Conservation (phyloP, 371 early-diverging fungal genomes). For the Mortierella sp. region DNA sequence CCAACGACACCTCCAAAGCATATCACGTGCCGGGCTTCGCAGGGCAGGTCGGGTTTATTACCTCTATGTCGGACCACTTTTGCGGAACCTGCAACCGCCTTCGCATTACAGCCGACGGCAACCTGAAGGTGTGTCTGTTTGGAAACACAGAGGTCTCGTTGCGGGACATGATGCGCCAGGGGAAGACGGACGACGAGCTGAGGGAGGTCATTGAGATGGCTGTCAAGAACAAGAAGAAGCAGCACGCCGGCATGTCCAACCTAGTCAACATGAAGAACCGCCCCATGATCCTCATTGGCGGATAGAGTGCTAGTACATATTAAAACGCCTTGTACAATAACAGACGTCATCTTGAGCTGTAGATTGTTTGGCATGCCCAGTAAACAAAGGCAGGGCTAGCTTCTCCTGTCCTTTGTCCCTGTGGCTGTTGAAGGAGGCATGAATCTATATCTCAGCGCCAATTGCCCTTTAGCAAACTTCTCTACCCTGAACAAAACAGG, state of each 20-base stretch:
- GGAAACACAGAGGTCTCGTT: slow-evolving; percentile 91
- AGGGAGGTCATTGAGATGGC: slow-evolving; percentile 78
- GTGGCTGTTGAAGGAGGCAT: neutral
- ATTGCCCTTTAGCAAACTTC: neutral
- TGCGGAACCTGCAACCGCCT: slow-evolving; percentile 94
- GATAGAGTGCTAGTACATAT: slow-evolving; percentile 60
- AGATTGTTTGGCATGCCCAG: neutral
- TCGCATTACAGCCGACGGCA: slow-evolving; percentile 95
- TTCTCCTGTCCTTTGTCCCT: neutral
- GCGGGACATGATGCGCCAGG: slow-evolving; percentile 82
- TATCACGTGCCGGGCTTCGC: slow-evolving; percentile 81
- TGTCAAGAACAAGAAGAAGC: slow-evolving; percentile 89
- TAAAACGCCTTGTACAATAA: neutral
- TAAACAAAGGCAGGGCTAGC: neutral
- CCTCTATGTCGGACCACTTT: slow-evolving; percentile 96
- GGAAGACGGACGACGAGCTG: slow-evolving; percentile 76
- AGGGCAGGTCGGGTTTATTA: slow-evolving; percentile 94
- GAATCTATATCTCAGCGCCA: neutral
- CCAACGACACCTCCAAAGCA: slow-evolving; percentile 92
- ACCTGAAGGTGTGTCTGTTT: slow-evolving; percentile 94
- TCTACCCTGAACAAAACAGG: neutral
- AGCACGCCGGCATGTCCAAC: slow-evolving; percentile 93
- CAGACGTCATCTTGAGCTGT: neutral
- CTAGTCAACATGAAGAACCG: slow-evolving; percentile 87
- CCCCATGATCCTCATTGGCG: slow-evolving; percentile 96